These are phyloP conservation scores for Thoreauomyces humboldtii DNA, from an alignment of 192 early-diverging fungal genomes.

Conservation along the genomic window DNA sequence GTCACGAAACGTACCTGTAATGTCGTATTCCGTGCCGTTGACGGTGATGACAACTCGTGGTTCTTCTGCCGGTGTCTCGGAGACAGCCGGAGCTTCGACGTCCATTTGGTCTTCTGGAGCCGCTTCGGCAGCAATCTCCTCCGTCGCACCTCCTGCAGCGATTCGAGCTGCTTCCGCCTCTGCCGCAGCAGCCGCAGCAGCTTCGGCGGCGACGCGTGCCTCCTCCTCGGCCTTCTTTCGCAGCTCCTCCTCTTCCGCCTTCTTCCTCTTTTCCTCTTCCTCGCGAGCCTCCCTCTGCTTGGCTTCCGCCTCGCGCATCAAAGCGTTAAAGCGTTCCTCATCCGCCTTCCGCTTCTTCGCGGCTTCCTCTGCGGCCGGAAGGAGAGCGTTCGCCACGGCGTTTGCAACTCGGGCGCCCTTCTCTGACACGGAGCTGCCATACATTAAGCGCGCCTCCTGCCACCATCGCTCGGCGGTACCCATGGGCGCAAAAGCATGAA, in stretches of 20 bases:
- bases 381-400: slow-evolving; percentile 65
- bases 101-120: slow-evolving; percentile 36
- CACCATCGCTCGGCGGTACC: slow-evolving; percentile 78
- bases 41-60: slow-evolving; percentile 55
- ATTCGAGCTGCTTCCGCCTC: slow-evolving; percentile 18
- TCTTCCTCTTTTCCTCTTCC: slow-evolving; percentile 49
- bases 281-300: slow-evolving; percentile 19
- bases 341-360: slow-evolving; percentile 35
- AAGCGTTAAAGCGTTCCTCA: slow-evolving; percentile 57
- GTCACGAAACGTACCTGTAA: slow-evolving; percentile 83
- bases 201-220: slow-evolving; percentile 29
- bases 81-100: slow-evolving; percentile 15
- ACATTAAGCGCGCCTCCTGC: slow-evolving; percentile 83
- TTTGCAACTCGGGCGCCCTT: slow-evolving; percentile 60
- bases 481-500: slow-evolving; percentile 69
- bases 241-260: slow-evolving; percentile 60
- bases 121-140: background rate
- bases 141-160: slow-evolving; percentile 5
- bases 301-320: slow-evolving; percentile 33
- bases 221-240: slow-evolving; percentile 26
- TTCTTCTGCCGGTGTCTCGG: slow-evolving; percentile 17
- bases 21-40: slow-evolving; percentile 79
- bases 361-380: slow-evolving; percentile 74
- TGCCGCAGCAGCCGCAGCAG: slow-evolving; percentile 21
- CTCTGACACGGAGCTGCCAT: slow-evolving; percentile 58